These are phyloP conservation scores for Amanita rimosa DNA, from an alignment of 768 basidiomycete species.

Conservation along the genomic window DNA sequence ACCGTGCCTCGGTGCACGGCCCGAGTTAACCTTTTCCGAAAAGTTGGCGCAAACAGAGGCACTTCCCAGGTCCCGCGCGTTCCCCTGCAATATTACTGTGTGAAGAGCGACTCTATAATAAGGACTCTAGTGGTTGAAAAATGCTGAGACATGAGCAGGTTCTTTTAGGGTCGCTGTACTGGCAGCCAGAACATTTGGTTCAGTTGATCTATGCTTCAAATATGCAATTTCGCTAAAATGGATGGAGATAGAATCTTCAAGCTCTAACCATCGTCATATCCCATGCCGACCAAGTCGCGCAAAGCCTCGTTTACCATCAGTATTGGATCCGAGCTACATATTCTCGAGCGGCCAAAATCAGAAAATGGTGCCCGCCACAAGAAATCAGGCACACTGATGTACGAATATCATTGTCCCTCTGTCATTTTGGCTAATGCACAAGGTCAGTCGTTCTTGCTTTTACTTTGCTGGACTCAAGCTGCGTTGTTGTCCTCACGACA, in stretches of 20 bases:
- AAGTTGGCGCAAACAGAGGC: slow-evolving; percentile 39
- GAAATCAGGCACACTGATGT: slow-evolving; percentile 20
- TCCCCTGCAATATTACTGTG: slow-evolving; percentile 50
- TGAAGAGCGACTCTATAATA: slow-evolving; percentile 7
- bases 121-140: background rate
- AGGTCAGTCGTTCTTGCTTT: no score
- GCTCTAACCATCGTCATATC: no score
- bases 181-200: slow-evolving; percentile 54
- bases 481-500: no score
- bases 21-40: slow-evolving; percentile 16
- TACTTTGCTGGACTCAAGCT: no score
- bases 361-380: slow-evolving; percentile 43
- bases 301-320: slow-evolving; percentile 18
- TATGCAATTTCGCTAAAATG: slow-evolving; percentile 20
- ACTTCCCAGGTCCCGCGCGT: slow-evolving; percentile 33
- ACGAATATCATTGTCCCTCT: slow-evolving; percentile 28
- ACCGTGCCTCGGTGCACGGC: background rate
- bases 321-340: slow-evolving; percentile 29
- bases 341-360: slow-evolving; percentile 34
- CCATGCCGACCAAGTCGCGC: slow-evolving; percentile 51
- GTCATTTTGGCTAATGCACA: slow-evolving; percentile 35
- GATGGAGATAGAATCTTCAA: no score
- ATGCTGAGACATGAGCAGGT: slow-evolving; percentile 39
- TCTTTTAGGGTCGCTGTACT: slow-evolving; percentile 47
- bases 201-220: slow-evolving; percentile 26